These are phyloP conservation scores for Cylindrotheca fusiformis DNA, from an alignment of 108 stramenopile species.

Conservation along the genomic window DNA sequence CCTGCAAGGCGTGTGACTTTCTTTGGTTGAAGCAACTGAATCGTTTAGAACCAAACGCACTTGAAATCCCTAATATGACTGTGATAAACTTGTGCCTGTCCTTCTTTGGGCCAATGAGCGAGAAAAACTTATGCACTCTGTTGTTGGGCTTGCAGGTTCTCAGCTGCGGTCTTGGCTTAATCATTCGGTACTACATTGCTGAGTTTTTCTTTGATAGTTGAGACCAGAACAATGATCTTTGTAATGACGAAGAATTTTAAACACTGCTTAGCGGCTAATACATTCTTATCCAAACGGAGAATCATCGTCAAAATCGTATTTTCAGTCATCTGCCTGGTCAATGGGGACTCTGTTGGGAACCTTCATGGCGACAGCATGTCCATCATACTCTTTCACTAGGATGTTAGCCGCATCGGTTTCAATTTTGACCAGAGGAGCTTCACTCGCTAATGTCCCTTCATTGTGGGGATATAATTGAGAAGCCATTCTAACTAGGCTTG, in stretches of 20 bases:
- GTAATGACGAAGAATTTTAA: conserved; percentile 3
- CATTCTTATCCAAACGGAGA: neutral
- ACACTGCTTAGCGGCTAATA: neutral
- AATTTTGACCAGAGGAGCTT: conserved; percentile 56
- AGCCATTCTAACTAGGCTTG: conserved; percentile 56
- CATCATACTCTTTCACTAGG: conserved; percentile 70
- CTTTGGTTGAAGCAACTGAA: conserved; percentile 41
- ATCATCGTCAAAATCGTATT: neutral
- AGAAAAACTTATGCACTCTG: conserved; percentile 68
- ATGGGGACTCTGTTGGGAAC: conserved; percentile 35
- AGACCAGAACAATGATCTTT: neutral
- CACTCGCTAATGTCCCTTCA: conserved; percentile 9
- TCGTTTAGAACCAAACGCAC: conserved; percentile 22
- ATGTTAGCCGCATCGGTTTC: conserved; percentile 52
- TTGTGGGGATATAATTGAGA: conserved; percentile 36
- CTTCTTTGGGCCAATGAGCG: conserved; percentile 87
- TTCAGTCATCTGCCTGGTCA: neutral
- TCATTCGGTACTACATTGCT: conserved; percentile 70
- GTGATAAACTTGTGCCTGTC: conserved; percentile 89
- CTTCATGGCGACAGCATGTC: conserved; percentile 53
- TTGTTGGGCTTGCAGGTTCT: conserved; percentile 79
- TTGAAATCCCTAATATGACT: conserved; percentile 87
- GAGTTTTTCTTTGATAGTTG: conserved; percentile 54
- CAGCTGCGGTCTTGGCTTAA: conserved; percentile 67
- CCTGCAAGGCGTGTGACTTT: conserved; percentile 33